These are phyloP conservation scores for Trapa bicornis DNA, from an alignment of 345 rosid species.

Conservation along the genomic window DNA sequence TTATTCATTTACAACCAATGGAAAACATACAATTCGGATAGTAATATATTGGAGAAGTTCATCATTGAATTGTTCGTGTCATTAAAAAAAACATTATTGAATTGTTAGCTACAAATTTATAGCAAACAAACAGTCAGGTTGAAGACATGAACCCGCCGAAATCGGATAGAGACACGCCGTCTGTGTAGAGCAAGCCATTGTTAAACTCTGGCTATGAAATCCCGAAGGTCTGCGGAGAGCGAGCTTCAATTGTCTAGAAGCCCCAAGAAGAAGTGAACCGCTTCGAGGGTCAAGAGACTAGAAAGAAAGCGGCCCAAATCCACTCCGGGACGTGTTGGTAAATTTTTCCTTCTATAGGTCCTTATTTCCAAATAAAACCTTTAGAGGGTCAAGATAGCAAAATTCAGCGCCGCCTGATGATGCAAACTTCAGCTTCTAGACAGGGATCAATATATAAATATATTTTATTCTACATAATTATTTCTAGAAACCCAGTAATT, in stretches of 20 bases:
- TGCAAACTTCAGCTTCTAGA: no score
- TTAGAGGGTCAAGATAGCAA: not conserved
- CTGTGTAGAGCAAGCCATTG: constrained; percentile 60
- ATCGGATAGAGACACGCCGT: constrained; percentile 34
- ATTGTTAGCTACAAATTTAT: not conserved
- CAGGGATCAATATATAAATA: no score
- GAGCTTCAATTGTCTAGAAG: not conserved
- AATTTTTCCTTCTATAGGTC: not conserved
- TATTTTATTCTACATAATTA: no score
- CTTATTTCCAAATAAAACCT: not conserved
- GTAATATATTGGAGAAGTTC: no score
- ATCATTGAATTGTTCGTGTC: no score
- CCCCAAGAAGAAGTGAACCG: not conserved
- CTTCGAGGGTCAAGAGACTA: not conserved
- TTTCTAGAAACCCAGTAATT: not conserved
- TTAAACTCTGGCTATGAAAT: constrained; percentile 69
- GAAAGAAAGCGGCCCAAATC: not conserved
- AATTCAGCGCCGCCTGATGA: not conserved
- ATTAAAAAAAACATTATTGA: no score
- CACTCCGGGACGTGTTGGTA: not conserved
- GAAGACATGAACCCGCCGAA: constrained; percentile 29
- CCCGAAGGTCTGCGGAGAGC: constrained; percentile 27
- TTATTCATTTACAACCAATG: not conserved
- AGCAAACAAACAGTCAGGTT: not conserved
- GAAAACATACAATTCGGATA: not conserved